Conservation (phyloP, 2,329 filamentous ascomycete genomes). For the Rhexocercosporidium sp. region DNA sequence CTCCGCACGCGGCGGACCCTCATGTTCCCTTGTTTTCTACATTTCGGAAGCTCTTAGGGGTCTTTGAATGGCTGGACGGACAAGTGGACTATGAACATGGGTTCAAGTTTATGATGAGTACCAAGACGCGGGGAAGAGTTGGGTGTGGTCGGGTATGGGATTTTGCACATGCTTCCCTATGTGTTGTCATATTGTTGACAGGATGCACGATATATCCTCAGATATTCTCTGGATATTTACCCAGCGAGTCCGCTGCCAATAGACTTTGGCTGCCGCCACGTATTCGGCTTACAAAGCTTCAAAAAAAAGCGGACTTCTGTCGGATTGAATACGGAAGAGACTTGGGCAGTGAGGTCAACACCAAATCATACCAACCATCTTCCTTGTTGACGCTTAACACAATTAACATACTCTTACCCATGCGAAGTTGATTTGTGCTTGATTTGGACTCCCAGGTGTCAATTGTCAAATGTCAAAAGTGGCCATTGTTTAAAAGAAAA, state of each 20-base stretch:
- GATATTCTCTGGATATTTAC: not conserved
- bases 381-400: too few relatives aligned
- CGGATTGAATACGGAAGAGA: too few relatives aligned
- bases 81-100: slow-evolving; percentile 1
- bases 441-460: too few relatives aligned
- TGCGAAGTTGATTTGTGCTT: too few relatives aligned
- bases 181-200: not conserved
- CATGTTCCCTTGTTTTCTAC: slow-evolving; percentile 1
- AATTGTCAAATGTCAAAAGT: too few relatives aligned
- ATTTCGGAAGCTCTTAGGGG: not conserved
- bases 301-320: too few relatives aligned
- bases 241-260: not conserved
- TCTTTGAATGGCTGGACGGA: not conserved
- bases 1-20: slow-evolving; percentile 17
- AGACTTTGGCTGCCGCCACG: not conserved
- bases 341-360: too few relatives aligned
- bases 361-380: too few relatives aligned
- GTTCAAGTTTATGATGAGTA: not conserved
- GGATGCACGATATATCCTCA: not conserved
- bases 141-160: not conserved
- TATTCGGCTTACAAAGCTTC: too few relatives aligned
- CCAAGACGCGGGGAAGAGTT: not conserved
- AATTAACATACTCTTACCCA: too few relatives aligned
- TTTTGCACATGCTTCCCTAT: slow-evolving; percentile 4
- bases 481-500: too few relatives aligned